Evolutionary conservation across 352 stramenopile genomes (phyloP), one percentile per base, ranked within the genome.

Genomic region (Pythium grandisporangium): DNA sequence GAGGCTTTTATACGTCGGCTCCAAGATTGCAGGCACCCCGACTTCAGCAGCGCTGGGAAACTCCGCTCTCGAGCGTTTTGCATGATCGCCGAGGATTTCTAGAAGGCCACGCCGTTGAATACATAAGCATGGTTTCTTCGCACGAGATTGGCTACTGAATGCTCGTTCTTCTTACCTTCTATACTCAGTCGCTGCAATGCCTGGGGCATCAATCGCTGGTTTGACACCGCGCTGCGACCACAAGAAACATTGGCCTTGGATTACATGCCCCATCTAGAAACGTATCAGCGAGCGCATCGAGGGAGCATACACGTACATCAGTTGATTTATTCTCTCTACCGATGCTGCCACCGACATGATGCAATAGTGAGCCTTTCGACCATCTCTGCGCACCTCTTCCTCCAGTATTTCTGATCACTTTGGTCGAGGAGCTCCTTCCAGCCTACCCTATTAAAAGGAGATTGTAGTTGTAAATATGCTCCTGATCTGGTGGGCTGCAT

Each of bases 81-180:
- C n/a, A 63, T 57, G 49, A 43, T 86, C 66, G 23, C 55, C 58
- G 12, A 84, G 56, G 21, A 84, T 82, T 17, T 86, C 73, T 83
- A 44, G 6, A 32, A 14, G 27, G 14, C 8, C 8, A 14, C 27
- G 27, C 27, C 10, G 14, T 14, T 32, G 14, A 8, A 32, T 32
- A 32, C 10, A 32, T 32, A 14, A 32, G 14, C 14, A 32, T 32
- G 27, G 14, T 32, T n/a, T n/a, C n/a, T n/a, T n/a, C n/a, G n/a
- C n/a, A n/a, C n/a, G n/a, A n/a, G n/a, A n/a, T n/a, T n/a, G n/a
- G n/a, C n/a, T n/a, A n/a, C n/a, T n/a, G n/a, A n/a, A n/a, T n/a
- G n/a, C 27, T 14, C 27, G 27, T 14, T 32, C 27, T 14, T 8
- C 27, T 14, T 14, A 78, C 71, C 71, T 23, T 59, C 58, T 6